phyloP scores from a whole-genome alignment of 495 filamentous ascomycete species.

The Aspergillus wentii region DNA sequence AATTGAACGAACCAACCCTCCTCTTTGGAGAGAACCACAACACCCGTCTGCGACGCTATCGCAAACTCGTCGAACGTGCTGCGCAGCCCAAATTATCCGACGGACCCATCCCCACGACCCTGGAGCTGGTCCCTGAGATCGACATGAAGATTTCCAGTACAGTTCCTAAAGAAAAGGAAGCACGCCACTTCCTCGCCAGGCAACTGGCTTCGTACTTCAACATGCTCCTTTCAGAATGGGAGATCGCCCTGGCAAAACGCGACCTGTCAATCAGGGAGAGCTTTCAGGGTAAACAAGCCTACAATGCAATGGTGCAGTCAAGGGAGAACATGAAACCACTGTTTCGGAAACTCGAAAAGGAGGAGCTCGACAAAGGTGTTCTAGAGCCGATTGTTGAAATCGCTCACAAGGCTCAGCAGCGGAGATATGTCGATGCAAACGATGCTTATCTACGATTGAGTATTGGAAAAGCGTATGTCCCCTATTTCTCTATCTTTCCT shows the following conservation, averaged over 20 bases:
- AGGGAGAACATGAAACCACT: constrained; percentile 83
- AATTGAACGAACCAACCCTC: constrained; percentile 62
- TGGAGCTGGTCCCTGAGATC: constrained; percentile 70
- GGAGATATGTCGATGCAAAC: constrained; percentile 92
- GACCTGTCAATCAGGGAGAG: constrained; percentile 59
- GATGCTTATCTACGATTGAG: constrained; percentile 88
- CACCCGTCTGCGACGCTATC: constrained; percentile 64
- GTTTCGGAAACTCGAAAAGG: constrained; percentile 83
- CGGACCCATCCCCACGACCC: constrained; percentile 64
- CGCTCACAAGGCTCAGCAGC: constrained; percentile 80
- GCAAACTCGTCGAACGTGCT: constrained; percentile 45
- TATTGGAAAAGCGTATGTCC: constrained; percentile 83
- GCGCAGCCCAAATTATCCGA: constrained; percentile 48
- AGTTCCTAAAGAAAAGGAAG: constrained; percentile 53
- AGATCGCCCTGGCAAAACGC: constrained; percentile 66
- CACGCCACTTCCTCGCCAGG: constrained; percentile 64
- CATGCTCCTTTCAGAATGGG: constrained; percentile 88
- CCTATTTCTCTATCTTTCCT: neutral
- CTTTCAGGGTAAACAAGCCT: constrained; percentile 70
- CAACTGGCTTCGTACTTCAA: constrained; percentile 92
- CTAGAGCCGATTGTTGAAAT: constrained; percentile 90
- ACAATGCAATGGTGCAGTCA: constrained; percentile 72
- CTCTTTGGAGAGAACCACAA: constrained; percentile 84
- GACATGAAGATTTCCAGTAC: constrained; percentile 76
- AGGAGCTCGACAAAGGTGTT: constrained; percentile 70